Evolutionary conservation across 768 basidiomycete genomes (phyloP), one percentile per base, ranked within the genome.

Genomic region (Boletus rufocinnamomeus): DNA sequence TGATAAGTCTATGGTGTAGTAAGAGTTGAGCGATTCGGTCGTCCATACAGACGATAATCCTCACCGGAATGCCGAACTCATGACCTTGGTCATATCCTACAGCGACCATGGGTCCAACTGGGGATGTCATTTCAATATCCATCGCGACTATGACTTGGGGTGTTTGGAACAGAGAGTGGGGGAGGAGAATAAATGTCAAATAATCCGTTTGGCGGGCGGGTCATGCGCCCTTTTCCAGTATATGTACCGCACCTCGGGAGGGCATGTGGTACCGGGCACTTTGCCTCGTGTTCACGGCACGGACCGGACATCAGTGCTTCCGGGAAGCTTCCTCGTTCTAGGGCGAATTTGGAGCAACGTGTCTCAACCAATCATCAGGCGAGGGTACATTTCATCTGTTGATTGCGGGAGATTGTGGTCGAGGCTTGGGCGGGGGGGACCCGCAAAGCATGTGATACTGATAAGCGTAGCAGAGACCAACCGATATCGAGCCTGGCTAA

Each of bases 101-200:
- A 23, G 62, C 61, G 45, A 74, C 62, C 62, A 72, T 35, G 9
- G 72, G 69, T 35, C 71, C 69, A 13, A 66, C 45, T n/a, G 69
- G 66, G 52, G 73, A 72, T 38, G 58, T n/a, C 73, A 73, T 74
- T 32, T 73, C 73, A 30, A 73, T 63, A 32, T 73, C 72, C 70
- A 74, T 73, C 50, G 64, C 45, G 14, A 57, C 57, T 54, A 62
- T 71, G 52, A 35, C 28, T 44, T 38, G 62, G 62, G 2, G 35
- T 51, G 47, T 49, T 46, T 52, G 27, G 27, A 40, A 35, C 5
- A 40, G 25, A 40, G 57, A 50, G 44, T 32, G 44, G 17, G 17
- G 28, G 55, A 27, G 5, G 59, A 38, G 57, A 35, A 47, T 21
- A 28, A 32, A 40, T 17, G 41, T 40, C 40, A 52, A 58, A 64